Base-by-base conservation (phyloP, 2,329 filamentous ascomycete species). In the Emydomyces testavorans region DNA sequence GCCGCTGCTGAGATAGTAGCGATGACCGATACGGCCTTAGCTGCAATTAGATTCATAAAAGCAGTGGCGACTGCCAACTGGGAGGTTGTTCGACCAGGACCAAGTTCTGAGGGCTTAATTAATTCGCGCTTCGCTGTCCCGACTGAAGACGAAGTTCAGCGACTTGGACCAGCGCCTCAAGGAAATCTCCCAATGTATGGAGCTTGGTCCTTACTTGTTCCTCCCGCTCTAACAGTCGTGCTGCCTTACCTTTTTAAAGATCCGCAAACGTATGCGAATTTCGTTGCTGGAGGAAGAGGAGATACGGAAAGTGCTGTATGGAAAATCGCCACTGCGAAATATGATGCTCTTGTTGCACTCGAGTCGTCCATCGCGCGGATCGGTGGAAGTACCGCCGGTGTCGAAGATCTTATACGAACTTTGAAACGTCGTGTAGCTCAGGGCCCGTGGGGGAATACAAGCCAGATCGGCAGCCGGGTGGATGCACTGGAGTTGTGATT, bases 251-350 rank as follows among this genome's bases (percentile, higher is more conserved):
- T 80, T 2, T 69, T 80, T 48, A 74, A 72, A 46, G 75, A 76
- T 2, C 71, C 77, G 1, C 71, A 73, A 24, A 73, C 71, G 0
- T 78, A 76, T 51, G 71, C 72, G 10, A 77, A 76, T 46, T 67
- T 79, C n/a, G 76, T 78, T 0, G 75, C 73, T 11, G 66, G 68
- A 31, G 76, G 77, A 7, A 65, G 71, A 7, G 75, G 73, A 1
- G 77, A 79, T 56, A 63, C 71, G 1, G 74, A 79, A 56, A 76
- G 71, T 52, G 69, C 74, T 1, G 75, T 76, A 2, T 79, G 76
- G 62, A 71, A 72, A 52, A 68, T 80, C 35, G 76, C 76, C 1
- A 70, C 67, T 39, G 72, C 74, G 0, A 79, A 78, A 55, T 77
- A 76, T 53, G 76, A 78, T 48, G 72, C 72, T 2, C 54, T 80